Base-by-base conservation (phyloP, 192 early-diverging fungal genomes). In the Lunasporangiospora selenospora region DNA sequence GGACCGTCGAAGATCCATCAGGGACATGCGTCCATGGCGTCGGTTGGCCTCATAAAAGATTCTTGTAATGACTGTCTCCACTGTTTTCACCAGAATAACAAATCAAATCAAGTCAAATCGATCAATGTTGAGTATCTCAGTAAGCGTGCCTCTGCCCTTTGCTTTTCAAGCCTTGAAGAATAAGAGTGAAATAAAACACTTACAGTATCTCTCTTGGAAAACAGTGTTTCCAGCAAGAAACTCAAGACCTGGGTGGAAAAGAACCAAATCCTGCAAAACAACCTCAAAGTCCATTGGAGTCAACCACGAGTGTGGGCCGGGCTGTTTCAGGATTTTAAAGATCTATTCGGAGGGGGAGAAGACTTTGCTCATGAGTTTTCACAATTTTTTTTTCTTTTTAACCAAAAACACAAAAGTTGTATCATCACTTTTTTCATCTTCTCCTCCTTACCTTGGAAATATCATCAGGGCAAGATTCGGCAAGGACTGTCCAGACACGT, bases 21-120 rank as follows among this genome's bases (percentile, higher is more conserved):
- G 75, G 6, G 85, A 84, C 84, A 98, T 89, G 26, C 77, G 76
- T n/a, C 92, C 87, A 60, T 82, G 83, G 62, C 80, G 83, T 34
- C 88, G 81, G 31, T 86, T 77, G 6, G 80, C 90, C 11, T 75
- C 77, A 63, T 94, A 98, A 66, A 93, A 97, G 43, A 97, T 84
- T 12, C 95, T 82, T 49, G 90, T 87, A 33, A 94, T 86, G 9
- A 98, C 94, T 3, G 95, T 96, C 58, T 97, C 94, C 24, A 90
- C 90, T 84, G 55, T 18, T n/a, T 27, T 38, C 9, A 12, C 16
- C 36, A 13, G 5, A n/a, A n/a, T n/a, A n/a, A n/a, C n/a, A n/a
- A n/a, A n/a, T n/a, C n/a, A n/a, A n/a, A n/a, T n/a, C n/a, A n/a
- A n/a, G n/a, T n/a, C n/a, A n/a, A n/a, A n/a, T n/a, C n/a, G n/a